A percentile compares a stretch with the other conserved stretches of the same genome.
These are phyloP conservation scores for Solanum hybrid DNA, from an alignment of 305 asterid genomes.

Conservation along the genomic window DNA sequence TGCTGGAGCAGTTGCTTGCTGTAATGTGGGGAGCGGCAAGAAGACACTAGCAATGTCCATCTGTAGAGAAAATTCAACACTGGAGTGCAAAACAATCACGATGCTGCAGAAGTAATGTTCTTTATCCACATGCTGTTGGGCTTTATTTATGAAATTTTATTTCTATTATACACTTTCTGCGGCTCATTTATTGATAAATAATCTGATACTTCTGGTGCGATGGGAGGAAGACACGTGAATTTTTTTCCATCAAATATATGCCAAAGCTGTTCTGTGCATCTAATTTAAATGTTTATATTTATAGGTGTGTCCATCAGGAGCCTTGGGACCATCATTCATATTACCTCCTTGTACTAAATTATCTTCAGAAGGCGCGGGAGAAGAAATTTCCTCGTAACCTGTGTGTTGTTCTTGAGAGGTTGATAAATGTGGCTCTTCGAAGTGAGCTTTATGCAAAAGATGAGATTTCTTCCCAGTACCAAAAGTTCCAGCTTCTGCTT, in stretches of 20 bases:
- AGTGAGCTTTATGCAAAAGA: constrained; percentile 24
- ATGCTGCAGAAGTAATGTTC: constrained; percentile 60
- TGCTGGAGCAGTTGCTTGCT: constrained; percentile 85
- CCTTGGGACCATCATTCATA: constrained; percentile 78
- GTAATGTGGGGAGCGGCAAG: constrained; percentile 27
- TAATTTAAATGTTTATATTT: constrained; percentile 9
- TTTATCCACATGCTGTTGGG: constrained; percentile 6
- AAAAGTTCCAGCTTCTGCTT: constrained; percentile 69
- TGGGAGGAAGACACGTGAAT: not conserved
- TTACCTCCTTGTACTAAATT: constrained; percentile 67
- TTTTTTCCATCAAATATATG: not conserved
- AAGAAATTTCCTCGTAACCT: constrained; percentile 59
- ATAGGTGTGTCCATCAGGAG: constrained; percentile 80
- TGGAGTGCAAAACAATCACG: constrained; percentile 36
- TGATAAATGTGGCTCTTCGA: constrained; percentile 51
- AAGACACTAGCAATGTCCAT: constrained; percentile 31
- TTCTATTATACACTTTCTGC: not conserved
- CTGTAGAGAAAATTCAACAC: constrained; percentile 38
- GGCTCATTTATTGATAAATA: not conserved
- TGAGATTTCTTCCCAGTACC: constrained; percentile 35
- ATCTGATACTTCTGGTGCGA: not conserved
- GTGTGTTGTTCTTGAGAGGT: constrained; percentile 50
- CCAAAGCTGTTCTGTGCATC: not conserved
- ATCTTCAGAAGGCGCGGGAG: constrained; percentile 67
- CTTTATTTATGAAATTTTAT: not conserved